Base-by-base conservation (phyloP, 2,329 filamentous ascomycete species). In the Epichloe elymi region DNA sequence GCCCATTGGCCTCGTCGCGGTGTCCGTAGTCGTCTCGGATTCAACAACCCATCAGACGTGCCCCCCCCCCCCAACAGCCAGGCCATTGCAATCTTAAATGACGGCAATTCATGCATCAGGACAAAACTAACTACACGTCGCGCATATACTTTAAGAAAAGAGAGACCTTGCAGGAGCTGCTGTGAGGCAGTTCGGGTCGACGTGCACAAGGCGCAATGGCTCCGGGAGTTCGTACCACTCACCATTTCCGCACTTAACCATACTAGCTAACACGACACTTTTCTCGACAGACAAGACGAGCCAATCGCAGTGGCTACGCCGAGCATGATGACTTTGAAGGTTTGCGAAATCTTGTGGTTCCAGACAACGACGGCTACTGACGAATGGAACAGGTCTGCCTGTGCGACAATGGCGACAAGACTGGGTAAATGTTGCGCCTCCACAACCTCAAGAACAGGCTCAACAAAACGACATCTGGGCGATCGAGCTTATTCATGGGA, bases 371-470 rank as follows among this genome's bases (percentile, higher is more conserved):
- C 19, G 47, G 33, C 41, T 56, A 51, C 58, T 65, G 50, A 65
- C 41, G 15, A 42, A n/a, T 15, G 23, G 33, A 36, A 73, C 79
- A 75, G 88, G 89, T 53, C 76, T 96, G 11, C 91, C 91, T 15
- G 85, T 96, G 52, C 85, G 89, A 61, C 88, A 95, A 77, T 97
- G 89, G 85, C 82, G 86, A 51, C 82, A 86, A 56, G 81, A 85
- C 53, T 74, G 73, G 68, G 76, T 88, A 51, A 83, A 71, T 41
- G 71, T 91, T 61, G 81, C 80, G 57, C 83, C 87, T 49, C 79
- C 79, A 12, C 71, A 76, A 10, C 75, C 79, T 38, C 73, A 80
- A 55, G 85, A 90, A 59, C 80, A 75, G 30, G 73, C 70, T 35
- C 74, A 81, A 55, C 76, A 76, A 57, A 80, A 82, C 60, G 79